Base-by-base conservation (phyloP, 2,329 filamentous ascomycete species). In the Paecilomyces sp. region DNA sequence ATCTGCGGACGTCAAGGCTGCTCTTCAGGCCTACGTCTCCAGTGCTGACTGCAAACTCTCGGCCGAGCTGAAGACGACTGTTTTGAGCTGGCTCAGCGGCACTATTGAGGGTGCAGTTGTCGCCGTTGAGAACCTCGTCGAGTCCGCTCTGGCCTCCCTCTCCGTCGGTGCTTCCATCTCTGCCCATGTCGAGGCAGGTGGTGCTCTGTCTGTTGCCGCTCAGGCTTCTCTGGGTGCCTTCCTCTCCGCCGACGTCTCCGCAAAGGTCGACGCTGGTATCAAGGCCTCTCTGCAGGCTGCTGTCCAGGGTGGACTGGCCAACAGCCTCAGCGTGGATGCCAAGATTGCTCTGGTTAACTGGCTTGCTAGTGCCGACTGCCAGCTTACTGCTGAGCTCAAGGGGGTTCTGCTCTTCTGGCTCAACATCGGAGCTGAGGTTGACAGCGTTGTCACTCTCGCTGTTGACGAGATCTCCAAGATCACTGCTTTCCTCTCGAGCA, bases 361-460 rank as follows among this genome's bases (percentile, higher is more conserved):
- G 73, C 65, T 76, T 36, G 62, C 68, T 41, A 64, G 68, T 59
- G 65, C 66, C 31, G 61, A 61, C 63, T 74, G 71, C 70, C 57
- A 62, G 22, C 70, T 76, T 22, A 70, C 70, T 53, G 72, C 66
- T 58, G 69, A 75, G 58, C 68, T 75, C 15, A 74, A 75, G 72
- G 67, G 70, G 33, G 63, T 73, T 55, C 63, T 75, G 54, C 60
- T 73, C 33, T 66, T 73, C 63, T 76, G 73, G 73, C 66, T 76
- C 57, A 71, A 72, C 22, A 64, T 74, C 31, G 68, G 61, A 60
- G 67, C 67, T 18, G 62, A 66, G 11, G 64, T 60, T 31, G 70
- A 72, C 30, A 66, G 64, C 56, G 67, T 68, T 50, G 58, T 72
- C 55, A 66, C 65, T 61, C 58, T 75, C 24, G 59, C 65, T 57